These are phyloP conservation scores for Osmanthus fragrans DNA, from an alignment of 257 asterid species.

Conservation along the genomic window DNA sequence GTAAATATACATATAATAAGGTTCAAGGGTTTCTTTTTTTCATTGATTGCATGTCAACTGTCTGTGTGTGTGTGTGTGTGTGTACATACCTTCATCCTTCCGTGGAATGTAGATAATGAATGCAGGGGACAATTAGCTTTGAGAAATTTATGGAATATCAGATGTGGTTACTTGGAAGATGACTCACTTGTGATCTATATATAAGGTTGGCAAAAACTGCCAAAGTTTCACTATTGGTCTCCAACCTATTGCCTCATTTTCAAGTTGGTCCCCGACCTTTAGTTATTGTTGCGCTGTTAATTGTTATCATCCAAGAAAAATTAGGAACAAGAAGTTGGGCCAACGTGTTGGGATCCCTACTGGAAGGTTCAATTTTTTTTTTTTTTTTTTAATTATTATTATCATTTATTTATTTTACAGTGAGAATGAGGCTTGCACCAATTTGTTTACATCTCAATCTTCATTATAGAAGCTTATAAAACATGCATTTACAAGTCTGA, in stretches of 20 bases:
- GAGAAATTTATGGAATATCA: neutral
- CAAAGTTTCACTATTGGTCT: neutral
- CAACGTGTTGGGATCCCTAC: neutral
- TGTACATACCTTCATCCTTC: neutral
- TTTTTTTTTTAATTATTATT: too few species aligned
- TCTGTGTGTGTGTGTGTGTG: neutral
- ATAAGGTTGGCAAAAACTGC: too few species aligned
- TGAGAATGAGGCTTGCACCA: neutral
- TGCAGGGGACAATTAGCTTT: neutral
- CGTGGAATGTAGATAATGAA: neutral
- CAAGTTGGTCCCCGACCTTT: neutral
- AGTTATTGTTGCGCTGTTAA: neutral
- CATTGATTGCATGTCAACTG: neutral
- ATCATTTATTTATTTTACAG: too few species aligned
- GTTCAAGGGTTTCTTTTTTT: neutral
- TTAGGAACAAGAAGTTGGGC: neutral
- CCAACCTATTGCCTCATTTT: neutral
- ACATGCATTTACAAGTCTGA: too few species aligned
- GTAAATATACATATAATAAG: too few species aligned
- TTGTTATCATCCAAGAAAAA: neutral
- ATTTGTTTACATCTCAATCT: neutral
- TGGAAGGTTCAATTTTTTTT: neutral
- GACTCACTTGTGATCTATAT: too few species aligned
- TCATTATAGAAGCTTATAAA: too few species aligned
- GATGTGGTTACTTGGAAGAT: too few species aligned